A percentile compares a stretch with the other conserved stretches of the same genome.
Evolutionary conservation across 345 rosid genomes (phyloP).

Genomic region (Mangifera indica): DNA sequence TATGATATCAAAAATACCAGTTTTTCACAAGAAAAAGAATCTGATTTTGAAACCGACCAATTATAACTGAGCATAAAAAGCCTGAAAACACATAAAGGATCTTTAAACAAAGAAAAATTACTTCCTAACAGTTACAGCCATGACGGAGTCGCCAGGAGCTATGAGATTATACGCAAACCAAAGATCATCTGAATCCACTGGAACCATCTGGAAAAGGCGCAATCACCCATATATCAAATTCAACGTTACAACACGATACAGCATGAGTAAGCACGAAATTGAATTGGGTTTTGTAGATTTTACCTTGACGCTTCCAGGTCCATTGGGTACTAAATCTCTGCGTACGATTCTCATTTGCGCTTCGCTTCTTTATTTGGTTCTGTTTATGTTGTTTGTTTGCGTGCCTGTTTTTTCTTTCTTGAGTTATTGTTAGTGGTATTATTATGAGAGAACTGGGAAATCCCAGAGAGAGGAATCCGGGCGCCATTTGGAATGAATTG

Average conservation of each 20-base stretch:
- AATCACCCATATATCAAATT: neutral
- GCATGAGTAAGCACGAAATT: neutral
- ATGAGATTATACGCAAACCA: conserved; percentile 89
- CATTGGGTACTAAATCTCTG: conserved; percentile 48
- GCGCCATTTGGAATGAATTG: too few relatives aligned
- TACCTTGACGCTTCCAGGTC: conserved; percentile 92
- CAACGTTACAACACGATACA: neutral
- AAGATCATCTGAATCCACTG: conserved; percentile 84
- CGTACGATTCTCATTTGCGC: conserved; percentile 55
- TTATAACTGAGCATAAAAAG: neutral
- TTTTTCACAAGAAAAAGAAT: too few relatives aligned
- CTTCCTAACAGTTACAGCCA: conserved; percentile 90
- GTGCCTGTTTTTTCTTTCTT: neutral
- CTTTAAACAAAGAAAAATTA: neutral
- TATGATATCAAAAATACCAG: too few relatives aligned
- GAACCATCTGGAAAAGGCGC: conserved; percentile 53
- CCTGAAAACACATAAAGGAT: neutral
- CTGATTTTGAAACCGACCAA: too few relatives aligned
- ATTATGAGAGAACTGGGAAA: neutral
- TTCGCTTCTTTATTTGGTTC: neutral
- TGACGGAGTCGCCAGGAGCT: conserved; percentile 67
- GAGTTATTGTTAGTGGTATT: neutral
- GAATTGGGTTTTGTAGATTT: neutral
- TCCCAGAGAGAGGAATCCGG: too few relatives aligned
- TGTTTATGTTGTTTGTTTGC: neutral